These are phyloP conservation scores for Mycosarcoma mackinlayi DNA, from an alignment of 1,284 basidiomycete genomes.

Conservation along the genomic window DNA sequence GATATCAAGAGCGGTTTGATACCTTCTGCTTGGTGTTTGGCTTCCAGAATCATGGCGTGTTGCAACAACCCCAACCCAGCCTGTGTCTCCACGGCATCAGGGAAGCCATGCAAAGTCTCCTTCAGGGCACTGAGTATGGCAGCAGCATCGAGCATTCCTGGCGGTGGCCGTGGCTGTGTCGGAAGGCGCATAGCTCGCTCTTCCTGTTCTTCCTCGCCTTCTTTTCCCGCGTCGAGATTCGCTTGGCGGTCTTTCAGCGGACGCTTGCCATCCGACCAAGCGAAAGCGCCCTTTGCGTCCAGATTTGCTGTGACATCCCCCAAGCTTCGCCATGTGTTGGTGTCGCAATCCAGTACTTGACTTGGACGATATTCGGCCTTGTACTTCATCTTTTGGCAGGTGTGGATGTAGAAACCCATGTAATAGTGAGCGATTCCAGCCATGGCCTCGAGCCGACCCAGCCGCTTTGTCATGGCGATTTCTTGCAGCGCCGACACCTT, in stretches of 20 bases:
- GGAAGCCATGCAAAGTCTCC: slow-evolving; percentile 4
- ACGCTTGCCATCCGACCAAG: slow-evolving; percentile 15
- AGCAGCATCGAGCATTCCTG: slow-evolving; percentile 65
- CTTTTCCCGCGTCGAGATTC: slow-evolving; percentile 29
- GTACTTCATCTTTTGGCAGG: slow-evolving; percentile 93
- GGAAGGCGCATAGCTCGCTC: slow-evolving; percentile 23
- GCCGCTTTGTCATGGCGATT: slow-evolving; percentile 47
- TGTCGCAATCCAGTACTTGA: slow-evolving; percentile 77
- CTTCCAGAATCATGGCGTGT: slow-evolving; percentile 23
- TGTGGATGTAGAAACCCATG: slow-evolving; percentile 58
- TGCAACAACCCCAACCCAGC: slow-evolving; percentile 15
- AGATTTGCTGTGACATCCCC: slow-evolving; percentile 9
- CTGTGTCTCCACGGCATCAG: not conserved
- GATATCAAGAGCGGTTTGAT: slow-evolving; percentile 34
- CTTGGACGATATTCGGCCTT: slow-evolving; percentile 92
- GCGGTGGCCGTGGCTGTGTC: slow-evolving; percentile 56
- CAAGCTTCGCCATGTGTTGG: slow-evolving; percentile 27
- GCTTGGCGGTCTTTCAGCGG: not conserved
- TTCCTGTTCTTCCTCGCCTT: slow-evolving; percentile 51
- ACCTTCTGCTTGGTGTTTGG: slow-evolving; percentile 22
- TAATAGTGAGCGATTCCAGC: slow-evolving; percentile 36
- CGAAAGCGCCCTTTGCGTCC: slow-evolving; percentile 19
- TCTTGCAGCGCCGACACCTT: slow-evolving; percentile 72
- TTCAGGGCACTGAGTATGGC: slow-evolving; percentile 38
- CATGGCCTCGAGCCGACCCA: slow-evolving; percentile 37